These are phyloP conservation scores for Entomortierella parvispora DNA, from an alignment of 192 early-diverging fungal genomes.

Conservation along the genomic window DNA sequence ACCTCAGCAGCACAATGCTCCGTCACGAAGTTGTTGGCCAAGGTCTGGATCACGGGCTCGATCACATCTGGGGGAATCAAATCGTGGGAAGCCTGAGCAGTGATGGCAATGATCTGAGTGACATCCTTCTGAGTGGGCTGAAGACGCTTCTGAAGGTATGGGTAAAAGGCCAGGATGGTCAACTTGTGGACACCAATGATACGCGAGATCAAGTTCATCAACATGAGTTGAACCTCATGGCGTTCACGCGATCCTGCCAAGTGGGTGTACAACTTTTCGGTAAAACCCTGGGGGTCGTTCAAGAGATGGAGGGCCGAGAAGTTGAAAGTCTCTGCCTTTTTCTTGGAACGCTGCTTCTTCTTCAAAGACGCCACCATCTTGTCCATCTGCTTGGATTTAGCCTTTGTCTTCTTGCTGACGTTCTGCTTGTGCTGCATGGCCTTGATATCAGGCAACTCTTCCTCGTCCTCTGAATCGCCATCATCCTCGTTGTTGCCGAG, in stretches of 20 bases:
- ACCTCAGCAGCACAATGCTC: constrained; percentile 93
- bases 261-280: constrained; percentile 93
- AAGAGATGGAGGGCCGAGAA: constrained; percentile 95
- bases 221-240: constrained; percentile 90
- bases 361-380: constrained; percentile 79
- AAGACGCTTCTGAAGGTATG: constrained; percentile 93
- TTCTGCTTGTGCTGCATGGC: constrained; percentile 80
- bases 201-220: constrained; percentile 95
- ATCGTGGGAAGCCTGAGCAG: constrained; percentile 92
- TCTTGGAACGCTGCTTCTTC: constrained; percentile 72
- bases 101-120: constrained; percentile 88
- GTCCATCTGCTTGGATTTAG: constrained; percentile 79
- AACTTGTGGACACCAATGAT: constrained; percentile 97
- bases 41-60: constrained; percentile 85
- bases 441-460: constrained; percentile 70
- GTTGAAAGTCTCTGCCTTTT: constrained; percentile 79
- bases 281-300: constrained; percentile 98
- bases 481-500: constrained; percentile 81
- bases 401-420: constrained; percentile 90
- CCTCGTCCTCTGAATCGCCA: constrained; percentile 78
- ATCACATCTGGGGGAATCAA: constrained; percentile 95
- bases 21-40: constrained; percentile 97
- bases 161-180: constrained; percentile 89
- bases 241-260: constrained; percentile 81
- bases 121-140: constrained; percentile 96